phyloP scores from a whole-genome alignment of 1,284 basidiomycete species.

The Phenoliferia sp. region DNA sequence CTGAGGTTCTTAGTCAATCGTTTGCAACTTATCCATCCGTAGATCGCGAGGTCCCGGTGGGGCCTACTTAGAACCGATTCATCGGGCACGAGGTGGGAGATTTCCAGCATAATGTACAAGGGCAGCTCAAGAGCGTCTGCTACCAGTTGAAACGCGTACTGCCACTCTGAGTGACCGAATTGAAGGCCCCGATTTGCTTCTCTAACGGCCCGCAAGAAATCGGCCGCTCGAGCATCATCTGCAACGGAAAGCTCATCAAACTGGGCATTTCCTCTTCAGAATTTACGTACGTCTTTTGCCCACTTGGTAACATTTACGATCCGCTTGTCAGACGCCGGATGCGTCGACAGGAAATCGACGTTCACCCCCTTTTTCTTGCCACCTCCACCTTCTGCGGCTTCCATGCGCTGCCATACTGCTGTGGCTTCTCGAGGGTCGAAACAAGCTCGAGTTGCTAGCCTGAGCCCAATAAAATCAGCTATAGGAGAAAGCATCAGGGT shows the following conservation, averaged over 20 bases:
- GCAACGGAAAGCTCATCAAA: not conserved
- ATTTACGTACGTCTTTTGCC: conserved; percentile 21
- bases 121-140: too few relatives aligned
- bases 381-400: conserved; percentile 20
- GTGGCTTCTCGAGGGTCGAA: conserved; percentile 71
- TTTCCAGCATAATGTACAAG: too few relatives aligned
- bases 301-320: conserved; percentile 48
- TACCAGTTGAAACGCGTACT: too few relatives aligned
- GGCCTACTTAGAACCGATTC: too few relatives aligned
- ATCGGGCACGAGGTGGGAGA: too few relatives aligned
- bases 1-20: too few relatives aligned
- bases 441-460: conserved; percentile 56
- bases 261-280: not conserved
- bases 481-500: conserved; percentile 52
- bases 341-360: conserved; percentile 62
- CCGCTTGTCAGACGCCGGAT: conserved; percentile 65
- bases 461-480: conserved; percentile 36
- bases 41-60: too few relatives aligned
- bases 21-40: too few relatives aligned
- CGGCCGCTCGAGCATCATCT: conserved; percentile 13
- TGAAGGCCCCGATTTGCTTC: not conserved
- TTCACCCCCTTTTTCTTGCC: too few relatives aligned
- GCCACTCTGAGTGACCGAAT: not conserved
- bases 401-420: conserved; percentile 41
- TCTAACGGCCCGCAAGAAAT: conserved; percentile 36